These are phyloP conservation scores for Colletotrichum melonis DNA, from an alignment of 2,329 filamentous ascomycete genomes.

Conservation along the genomic window DNA sequence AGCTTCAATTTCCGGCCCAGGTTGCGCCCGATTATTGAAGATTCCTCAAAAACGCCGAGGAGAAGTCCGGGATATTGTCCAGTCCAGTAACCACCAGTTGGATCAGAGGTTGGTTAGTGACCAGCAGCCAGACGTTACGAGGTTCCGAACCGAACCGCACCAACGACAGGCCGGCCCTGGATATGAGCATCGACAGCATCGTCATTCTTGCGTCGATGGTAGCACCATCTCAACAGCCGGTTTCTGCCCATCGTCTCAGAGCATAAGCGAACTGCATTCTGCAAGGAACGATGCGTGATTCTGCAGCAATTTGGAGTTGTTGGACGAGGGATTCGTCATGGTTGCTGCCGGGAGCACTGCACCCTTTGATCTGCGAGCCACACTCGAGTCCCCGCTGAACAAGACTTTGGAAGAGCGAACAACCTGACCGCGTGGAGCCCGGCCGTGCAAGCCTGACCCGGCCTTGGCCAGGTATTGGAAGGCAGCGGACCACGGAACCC, in stretches of 20 bases:
- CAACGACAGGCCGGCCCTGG: not conserved
- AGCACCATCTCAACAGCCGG: not conserved
- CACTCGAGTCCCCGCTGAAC: slow-evolving; percentile 22
- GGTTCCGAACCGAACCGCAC: not conserved
- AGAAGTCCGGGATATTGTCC: slow-evolving; percentile 10
- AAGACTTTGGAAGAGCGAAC: slow-evolving; percentile 16
- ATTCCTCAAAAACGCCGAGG: slow-evolving; percentile 5
- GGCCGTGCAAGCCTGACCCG: slow-evolving; percentile 1
- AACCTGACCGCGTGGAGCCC: slow-evolving; percentile 7
- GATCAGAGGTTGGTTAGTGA: not conserved
- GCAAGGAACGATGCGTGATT: not conserved
- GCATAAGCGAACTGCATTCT: not conserved
- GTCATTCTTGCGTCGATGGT: not conserved
- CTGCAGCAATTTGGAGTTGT: not conserved
- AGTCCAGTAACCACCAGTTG: too few relatives aligned
- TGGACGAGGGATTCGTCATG: not conserved
- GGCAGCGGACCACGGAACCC: not conserved
- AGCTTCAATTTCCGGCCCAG: slow-evolving; percentile 26
- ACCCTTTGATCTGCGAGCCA: slow-evolving; percentile 13
- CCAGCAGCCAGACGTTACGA: not conserved
- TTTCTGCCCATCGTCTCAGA: not conserved
- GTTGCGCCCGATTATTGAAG: not conserved
- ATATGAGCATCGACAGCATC: not conserved
- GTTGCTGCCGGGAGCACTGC: slow-evolving; percentile 6
- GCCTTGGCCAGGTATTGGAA: not conserved